Evolutionary conservation across 2,329 filamentous ascomycete species (phyloP).

Genomic region (Dryadomyces quercus-mongolicae): DNA sequence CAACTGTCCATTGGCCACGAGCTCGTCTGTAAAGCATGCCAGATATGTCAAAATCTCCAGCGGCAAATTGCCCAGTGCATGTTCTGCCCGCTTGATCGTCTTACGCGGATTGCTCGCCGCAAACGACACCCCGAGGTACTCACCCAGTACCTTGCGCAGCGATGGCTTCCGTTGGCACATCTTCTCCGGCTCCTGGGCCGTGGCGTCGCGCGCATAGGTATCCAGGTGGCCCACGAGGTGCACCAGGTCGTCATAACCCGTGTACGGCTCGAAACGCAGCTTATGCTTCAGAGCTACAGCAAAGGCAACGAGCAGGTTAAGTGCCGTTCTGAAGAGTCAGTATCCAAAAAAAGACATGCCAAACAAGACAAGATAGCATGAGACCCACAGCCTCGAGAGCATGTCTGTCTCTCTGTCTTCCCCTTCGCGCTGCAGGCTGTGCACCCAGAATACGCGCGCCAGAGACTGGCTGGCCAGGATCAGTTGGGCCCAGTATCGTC

Average conservation of each 20-base stretch:
- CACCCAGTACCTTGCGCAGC: slow-evolving; percentile 41
- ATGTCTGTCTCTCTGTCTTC: slow-evolving; percentile 48
- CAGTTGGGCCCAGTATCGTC: slow-evolving; percentile 45
- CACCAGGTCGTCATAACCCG: slow-evolving; percentile 54
- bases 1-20: slow-evolving; percentile 37
- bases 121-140: slow-evolving; percentile 56
- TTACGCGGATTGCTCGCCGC: slow-evolving; percentile 59
- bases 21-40: slow-evolving; percentile 45
- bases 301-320: slow-evolving; percentile 60
- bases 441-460: slow-evolving; percentile 74
- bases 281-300: slow-evolving; percentile 59
- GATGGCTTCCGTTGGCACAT: slow-evolving; percentile 18
- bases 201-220: slow-evolving; percentile 46
- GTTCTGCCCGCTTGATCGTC: slow-evolving; percentile 51
- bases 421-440: slow-evolving; percentile 51
- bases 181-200: slow-evolving; percentile 23
- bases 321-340: slow-evolving; percentile 29
- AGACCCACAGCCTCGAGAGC: slow-evolving; percentile 42
- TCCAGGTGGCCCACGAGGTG: slow-evolving; percentile 51
- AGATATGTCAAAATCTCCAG: slow-evolving; percentile 59
- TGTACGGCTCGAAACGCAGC: slow-evolving; percentile 61
- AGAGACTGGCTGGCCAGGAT: slow-evolving; percentile 53
- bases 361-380: not conserved
- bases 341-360: not conserved
- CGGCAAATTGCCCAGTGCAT: slow-evolving; percentile 59